phyloP scores from a whole-genome alignment of 768 basidiomycete genomes.

The Mycena leptocephala region DNA sequence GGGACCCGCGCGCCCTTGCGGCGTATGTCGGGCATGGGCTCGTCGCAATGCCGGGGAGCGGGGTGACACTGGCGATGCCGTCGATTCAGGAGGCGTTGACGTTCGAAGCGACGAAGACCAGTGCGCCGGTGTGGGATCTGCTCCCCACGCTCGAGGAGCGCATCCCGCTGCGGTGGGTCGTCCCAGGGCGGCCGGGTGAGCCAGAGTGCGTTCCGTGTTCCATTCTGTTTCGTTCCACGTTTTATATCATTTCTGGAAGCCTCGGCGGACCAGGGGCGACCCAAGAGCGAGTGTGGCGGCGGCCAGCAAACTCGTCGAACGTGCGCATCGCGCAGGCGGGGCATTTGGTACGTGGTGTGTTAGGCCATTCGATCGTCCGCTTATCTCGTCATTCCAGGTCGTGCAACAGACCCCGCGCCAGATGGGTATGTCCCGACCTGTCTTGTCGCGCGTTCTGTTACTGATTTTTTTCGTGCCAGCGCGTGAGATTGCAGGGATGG shows the following conservation, averaged over 20 bases:
- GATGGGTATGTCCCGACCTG: conserved; percentile 39
- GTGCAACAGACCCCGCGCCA: conserved; percentile 58
- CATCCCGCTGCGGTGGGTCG: conserved; percentile 69
- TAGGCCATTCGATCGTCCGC: neutral
- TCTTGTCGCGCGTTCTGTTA: neutral
- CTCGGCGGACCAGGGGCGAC: conserved; percentile 54
- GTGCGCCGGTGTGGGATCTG: conserved; percentile 60
- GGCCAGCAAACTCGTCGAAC: conserved; percentile 60
- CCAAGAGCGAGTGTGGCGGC: conserved; percentile 59
- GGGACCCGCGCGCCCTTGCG: conserved; percentile 77
- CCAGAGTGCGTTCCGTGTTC: conserved; percentile 49
- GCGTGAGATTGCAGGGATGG: neutral
- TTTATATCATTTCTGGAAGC: conserved; percentile 23
- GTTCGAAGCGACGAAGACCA: conserved; percentile 66
- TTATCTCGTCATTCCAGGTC: conserved; percentile 45
- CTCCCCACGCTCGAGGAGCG: conserved; percentile 63
- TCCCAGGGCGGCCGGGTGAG: conserved; percentile 62
- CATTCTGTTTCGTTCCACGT: neutral
- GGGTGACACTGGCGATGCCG: conserved; percentile 77
- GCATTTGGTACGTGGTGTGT: conserved; percentile 56
- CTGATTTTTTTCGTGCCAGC: neutral
- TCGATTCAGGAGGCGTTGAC: conserved; percentile 75
- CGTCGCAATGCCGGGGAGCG: conserved; percentile 49
- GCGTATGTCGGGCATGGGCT: conserved; percentile 76
- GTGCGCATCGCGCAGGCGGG: conserved; percentile 56